Base-by-base conservation (phyloP, 768 basidiomycete species). In the Suillus lakei region DNA sequence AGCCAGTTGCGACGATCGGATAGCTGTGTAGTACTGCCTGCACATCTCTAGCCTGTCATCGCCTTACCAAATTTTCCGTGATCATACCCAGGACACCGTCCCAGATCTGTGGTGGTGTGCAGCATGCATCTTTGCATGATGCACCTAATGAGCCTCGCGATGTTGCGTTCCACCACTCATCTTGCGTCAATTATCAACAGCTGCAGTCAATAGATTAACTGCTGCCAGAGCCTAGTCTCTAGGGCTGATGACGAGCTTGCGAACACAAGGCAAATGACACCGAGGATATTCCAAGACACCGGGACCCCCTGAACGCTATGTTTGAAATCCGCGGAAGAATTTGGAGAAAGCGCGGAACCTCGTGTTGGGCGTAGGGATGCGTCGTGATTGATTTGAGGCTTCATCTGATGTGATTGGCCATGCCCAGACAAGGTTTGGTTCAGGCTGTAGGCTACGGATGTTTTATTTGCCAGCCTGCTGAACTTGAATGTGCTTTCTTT, bases 261-360 rank as follows among this genome's bases (percentile, higher is more conserved):
- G 50, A 34, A 55, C 36, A 7, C 36, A 38, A 58, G 36, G 36
- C 56, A 58, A 26, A 26, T 59, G 56, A 5, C 10, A 28, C 56
- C 56, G 56, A 59, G 26, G 56, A 59, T 59, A 59, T 59, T 26
- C 56, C 56, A 59, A 59, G 56, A 59, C 56, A 59, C 56, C 56
- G 56, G 56, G 26, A 26, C 56, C 56, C 56, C 56, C 39, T 59
- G 56, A 39, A 58, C 4, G 26, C 56, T 39, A 59, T 39, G 56
- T 39, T 59, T 59, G 38, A 59, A 41, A 59, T 59, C 56, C 56
- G 56, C 56, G 56, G 56, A 28, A 59, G 56, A 59, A 59, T 39
- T 59, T 54, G 53, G 56, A 28, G 56, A 59, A 59, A 59, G 56
- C 56, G 56, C 56, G 38, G 56, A 59, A 41, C 56, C 56, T 59